Conservation (phyloP, 306 rosid species). For the Gastrolobium bilobum region DNA sequence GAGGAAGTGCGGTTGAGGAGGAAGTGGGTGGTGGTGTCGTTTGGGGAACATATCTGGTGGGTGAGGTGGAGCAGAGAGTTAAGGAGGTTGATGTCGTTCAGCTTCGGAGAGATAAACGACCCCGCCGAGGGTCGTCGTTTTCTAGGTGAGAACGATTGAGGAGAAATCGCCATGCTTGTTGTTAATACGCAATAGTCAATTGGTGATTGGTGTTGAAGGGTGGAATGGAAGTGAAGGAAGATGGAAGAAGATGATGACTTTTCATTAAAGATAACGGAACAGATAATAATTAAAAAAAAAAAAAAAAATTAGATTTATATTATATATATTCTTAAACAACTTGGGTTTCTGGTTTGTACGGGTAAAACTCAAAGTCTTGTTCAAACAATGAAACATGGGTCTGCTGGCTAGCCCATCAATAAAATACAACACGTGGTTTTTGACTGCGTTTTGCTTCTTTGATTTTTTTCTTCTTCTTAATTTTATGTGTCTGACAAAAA, state of each 20-base stretch:
- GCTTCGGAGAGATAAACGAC: conserved; percentile 67
- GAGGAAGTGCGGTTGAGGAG: conserved; percentile 58
- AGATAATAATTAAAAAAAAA: not conserved
- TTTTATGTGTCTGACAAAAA: not conserved
- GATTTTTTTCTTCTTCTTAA: not conserved
- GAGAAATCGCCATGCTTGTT: conserved; percentile 66
- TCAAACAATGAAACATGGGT: conserved; percentile 29
- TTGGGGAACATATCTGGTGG: conserved; percentile 61
- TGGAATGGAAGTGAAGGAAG: not conserved
- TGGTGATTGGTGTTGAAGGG: conserved; percentile 13
- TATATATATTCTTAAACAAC: conserved; percentile 36
- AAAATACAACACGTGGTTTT: conserved; percentile 47
- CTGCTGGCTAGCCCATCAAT: conserved; percentile 25
- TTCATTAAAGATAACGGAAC: conserved; percentile 39
- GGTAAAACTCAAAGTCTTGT: conserved; percentile 17
- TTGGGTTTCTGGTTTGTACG: conserved; percentile 36
- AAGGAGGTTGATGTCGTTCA: conserved; percentile 55
- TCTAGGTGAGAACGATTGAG: conserved; percentile 58
- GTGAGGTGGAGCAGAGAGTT: conserved; percentile 66
- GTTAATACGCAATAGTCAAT: not conserved
- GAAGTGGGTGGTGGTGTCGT: conserved; percentile 41
- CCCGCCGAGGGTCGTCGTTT: conserved; percentile 73
- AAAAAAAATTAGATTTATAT: not conserved
- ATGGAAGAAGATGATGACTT: not conserved
- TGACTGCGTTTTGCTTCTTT: conserved; percentile 46